These are phyloP conservation scores for Penicillium chermesinum DNA, from an alignment of 495 filamentous ascomycete genomes.

Conservation along the genomic window DNA sequence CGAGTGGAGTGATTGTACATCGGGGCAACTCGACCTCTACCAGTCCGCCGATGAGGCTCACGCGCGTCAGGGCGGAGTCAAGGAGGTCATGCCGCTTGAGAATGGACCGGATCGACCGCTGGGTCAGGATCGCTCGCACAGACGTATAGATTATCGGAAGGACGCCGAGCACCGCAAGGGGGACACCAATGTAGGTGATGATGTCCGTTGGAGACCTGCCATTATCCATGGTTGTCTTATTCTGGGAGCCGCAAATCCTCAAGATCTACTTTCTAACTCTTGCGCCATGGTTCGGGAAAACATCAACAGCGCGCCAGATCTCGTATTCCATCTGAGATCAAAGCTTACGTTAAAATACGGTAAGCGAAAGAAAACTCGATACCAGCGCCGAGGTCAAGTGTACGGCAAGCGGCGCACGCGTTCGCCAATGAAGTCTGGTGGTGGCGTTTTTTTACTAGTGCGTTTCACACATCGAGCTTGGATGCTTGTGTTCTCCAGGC, in stretches of 20 bases:
- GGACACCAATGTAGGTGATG: constrained; percentile 7
- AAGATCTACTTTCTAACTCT: too few species aligned
- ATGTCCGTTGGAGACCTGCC: constrained; percentile 1
- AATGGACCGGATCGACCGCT: background rate
- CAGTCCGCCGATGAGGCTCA: constrained; percentile 5
- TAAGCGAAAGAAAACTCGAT: background rate
- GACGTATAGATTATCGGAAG: constrained; percentile 5
- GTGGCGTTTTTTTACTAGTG: background rate
- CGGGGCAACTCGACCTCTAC: constrained; percentile 6
- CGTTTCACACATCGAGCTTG: background rate
- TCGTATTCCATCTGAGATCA: background rate
- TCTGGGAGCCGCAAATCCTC: too few species aligned
- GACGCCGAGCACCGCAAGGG: constrained; percentile 5
- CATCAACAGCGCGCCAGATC: background rate
- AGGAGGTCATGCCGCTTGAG: constrained; percentile 1
- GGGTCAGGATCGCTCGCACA: constrained; percentile 1
- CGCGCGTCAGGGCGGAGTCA: constrained; percentile 4
- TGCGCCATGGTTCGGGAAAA: too few species aligned
- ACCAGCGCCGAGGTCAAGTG: background rate
- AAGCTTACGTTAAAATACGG: background rate
- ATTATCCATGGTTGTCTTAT: background rate
- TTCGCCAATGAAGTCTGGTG: too few species aligned
- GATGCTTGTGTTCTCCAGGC: too few species aligned
- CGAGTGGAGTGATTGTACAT: constrained; percentile 4
- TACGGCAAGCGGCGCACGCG: too few species aligned